These are phyloP conservation scores for Wickerhamomyces bisporus DNA, from an alignment of 805 yeast genomes.

Conservation along the genomic window DNA sequence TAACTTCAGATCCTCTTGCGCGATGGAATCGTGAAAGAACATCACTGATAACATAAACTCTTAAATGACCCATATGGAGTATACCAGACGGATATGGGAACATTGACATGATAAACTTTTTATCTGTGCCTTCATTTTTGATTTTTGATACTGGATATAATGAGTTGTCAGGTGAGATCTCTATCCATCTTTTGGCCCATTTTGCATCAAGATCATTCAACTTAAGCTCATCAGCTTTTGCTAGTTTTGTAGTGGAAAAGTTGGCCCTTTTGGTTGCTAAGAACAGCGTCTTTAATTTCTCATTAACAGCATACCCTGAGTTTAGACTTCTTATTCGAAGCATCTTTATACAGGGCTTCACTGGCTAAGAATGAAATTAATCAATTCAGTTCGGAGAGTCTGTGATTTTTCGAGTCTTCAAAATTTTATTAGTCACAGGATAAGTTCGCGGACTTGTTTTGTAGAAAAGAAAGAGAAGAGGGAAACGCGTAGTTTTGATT, in stretches of 20 bases:
- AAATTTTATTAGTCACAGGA: no score
- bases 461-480: no score
- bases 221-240: not conserved
- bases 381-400: no score
- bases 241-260: not conserved
- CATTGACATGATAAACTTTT: constrained; percentile 73
- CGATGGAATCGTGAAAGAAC: constrained; percentile 73
- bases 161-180: constrained; percentile 27
- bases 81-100: constrained; percentile 96
- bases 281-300: no score
- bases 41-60: constrained; percentile 91
- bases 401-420: no score
- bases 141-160: constrained; percentile 31
- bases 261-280: not conserved
- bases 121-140: constrained; percentile 17
- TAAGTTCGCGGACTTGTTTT: no score
- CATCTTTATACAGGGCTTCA: no score
- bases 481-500: no score
- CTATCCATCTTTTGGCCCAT: constrained; percentile 48
- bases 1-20: constrained; percentile 68
- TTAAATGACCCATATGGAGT: constrained; percentile 88
- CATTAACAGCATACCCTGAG: no score
- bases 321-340: no score
- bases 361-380: no score
- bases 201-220: constrained; percentile 37